These are phyloP conservation scores for Hyaloscypha hepaticicola DNA, from an alignment of 495 filamentous ascomycete genomes.

Conservation along the genomic window DNA sequence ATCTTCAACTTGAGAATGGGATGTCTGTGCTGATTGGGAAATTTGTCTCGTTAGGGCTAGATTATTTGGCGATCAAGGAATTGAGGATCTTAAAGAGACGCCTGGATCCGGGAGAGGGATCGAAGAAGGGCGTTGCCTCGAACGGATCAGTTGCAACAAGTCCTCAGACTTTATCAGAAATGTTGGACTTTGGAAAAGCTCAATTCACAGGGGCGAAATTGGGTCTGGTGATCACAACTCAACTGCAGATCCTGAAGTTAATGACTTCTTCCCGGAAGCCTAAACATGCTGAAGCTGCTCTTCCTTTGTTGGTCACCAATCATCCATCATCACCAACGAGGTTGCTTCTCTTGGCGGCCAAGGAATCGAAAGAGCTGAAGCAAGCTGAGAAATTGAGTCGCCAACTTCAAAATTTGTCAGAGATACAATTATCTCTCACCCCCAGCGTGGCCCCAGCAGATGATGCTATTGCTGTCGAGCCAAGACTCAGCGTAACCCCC, in stretches of 20 bases:
- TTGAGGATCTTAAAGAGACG: slow-evolving; percentile 65
- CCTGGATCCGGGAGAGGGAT: slow-evolving; percentile 45
- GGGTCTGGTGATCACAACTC: slow-evolving; percentile 49
- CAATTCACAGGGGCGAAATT: slow-evolving; percentile 42
- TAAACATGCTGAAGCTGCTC: slow-evolving; percentile 50
- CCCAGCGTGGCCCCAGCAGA: slow-evolving; percentile 55
- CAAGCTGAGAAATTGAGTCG: slow-evolving; percentile 59
- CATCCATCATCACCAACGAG: slow-evolving; percentile 63
- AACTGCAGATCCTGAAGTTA: slow-evolving; percentile 52
- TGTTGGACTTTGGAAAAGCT: slow-evolving; percentile 57
- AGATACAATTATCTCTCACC: slow-evolving; percentile 62
- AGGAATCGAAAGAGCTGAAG: slow-evolving; percentile 43
- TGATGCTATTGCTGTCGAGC: slow-evolving; percentile 46
- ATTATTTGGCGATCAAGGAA: slow-evolving; percentile 77
- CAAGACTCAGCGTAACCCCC: slow-evolving; percentile 56
- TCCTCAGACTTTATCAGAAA: slow-evolving; percentile 52
- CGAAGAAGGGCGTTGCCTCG: slow-evolving; percentile 31
- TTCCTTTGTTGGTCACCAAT: slow-evolving; percentile 42
- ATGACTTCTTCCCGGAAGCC: slow-evolving; percentile 49
- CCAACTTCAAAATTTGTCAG: slow-evolving; percentile 69
- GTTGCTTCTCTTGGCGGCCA: slow-evolving; percentile 55
- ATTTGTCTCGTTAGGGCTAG: slow-evolving; percentile 67
- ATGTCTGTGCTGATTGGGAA: slow-evolving; percentile 74
- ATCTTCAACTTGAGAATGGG: slow-evolving; percentile 79
- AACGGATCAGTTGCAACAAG: slow-evolving; percentile 35